These are phyloP conservation scores for Cicer chorassanicum DNA, from an alignment of 306 rosid genomes.

Conservation along the genomic window DNA sequence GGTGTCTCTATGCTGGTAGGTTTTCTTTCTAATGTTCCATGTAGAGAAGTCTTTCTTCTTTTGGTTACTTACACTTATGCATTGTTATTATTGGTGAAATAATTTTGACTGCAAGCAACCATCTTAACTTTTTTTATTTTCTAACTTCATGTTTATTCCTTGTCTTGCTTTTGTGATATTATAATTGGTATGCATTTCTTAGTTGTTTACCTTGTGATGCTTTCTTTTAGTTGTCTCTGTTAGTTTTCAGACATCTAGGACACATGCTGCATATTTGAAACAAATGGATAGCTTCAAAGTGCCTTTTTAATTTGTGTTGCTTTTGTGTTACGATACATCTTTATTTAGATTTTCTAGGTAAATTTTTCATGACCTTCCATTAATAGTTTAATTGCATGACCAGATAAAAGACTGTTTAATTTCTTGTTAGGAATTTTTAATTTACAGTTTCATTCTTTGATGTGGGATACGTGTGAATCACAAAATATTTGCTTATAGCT, in stretches of 20 bases:
- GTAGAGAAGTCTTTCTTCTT: too few relatives aligned
- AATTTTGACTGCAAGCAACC: not conserved
- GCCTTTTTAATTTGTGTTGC: slow-evolving; percentile 6
- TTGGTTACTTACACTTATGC: too few relatives aligned
- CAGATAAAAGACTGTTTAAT: not conserved
- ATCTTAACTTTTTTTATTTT: not conserved
- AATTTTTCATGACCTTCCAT: too few relatives aligned
- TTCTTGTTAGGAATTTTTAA: not conserved
- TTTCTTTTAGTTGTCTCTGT: not conserved
- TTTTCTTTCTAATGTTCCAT: slow-evolving; percentile 32
- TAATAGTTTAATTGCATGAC: not conserved
- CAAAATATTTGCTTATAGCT: not conserved
- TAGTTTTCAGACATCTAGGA: not conserved
- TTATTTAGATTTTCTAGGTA: not conserved
- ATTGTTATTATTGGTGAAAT: not conserved
- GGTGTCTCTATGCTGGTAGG: slow-evolving; percentile 83
- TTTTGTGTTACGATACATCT: not conserved
- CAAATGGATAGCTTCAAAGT: slow-evolving; percentile 12
- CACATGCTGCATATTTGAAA: not conserved
- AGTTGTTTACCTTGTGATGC: slow-evolving; percentile 7
- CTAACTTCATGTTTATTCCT: not conserved
- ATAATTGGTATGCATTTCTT: slow-evolving; percentile 10
- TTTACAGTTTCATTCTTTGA: not conserved
- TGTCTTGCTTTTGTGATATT: not conserved
- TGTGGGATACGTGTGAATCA: not conserved